These are phyloP conservation scores for Blastocladiella emersonii DNA, from an alignment of 371 early-diverging fungal genomes.

Conservation along the genomic window DNA sequence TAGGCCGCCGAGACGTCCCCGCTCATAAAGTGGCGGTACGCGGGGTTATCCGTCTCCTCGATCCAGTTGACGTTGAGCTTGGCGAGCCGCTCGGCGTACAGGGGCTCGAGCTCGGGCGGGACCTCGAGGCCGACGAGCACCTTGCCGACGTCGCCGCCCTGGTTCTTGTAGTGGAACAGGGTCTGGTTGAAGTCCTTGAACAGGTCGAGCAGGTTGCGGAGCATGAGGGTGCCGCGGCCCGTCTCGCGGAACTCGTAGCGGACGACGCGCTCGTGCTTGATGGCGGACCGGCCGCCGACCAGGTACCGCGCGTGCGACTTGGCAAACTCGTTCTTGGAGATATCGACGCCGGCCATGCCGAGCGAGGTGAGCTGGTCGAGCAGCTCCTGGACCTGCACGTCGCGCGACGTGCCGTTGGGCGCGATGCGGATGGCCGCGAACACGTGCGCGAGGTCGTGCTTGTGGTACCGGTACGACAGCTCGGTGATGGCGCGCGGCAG, in stretches of 20 bases:
- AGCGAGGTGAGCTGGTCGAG: constrained; percentile 35
- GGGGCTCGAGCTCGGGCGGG: constrained; percentile 27
- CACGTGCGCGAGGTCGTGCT: constrained; percentile 61
- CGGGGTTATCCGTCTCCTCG: not conserved
- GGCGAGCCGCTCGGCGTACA: not conserved
- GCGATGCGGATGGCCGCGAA: constrained; percentile 69
- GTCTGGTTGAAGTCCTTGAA: constrained; percentile 73
- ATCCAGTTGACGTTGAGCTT: not conserved
- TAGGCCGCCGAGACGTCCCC: not conserved
- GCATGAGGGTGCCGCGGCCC: constrained; percentile 60
- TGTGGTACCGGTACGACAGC: constrained; percentile 80
- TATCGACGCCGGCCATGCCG: constrained; percentile 60
- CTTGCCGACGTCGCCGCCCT: constrained; percentile 85
- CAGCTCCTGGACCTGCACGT: constrained; percentile 49
- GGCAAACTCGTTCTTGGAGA: constrained; percentile 82
- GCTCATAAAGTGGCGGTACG: not conserved
- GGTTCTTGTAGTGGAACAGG: constrained; percentile 90
- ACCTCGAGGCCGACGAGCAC: constrained; percentile 89
- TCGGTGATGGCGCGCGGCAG: constrained; percentile 76
- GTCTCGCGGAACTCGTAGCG: constrained; percentile 84
- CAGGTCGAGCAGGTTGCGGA: constrained; percentile 61
- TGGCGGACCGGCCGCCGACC: constrained; percentile 66
- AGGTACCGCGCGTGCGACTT: constrained; percentile 87
- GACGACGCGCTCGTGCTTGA: constrained; percentile 73
- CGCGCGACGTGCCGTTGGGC: constrained; percentile 30